phyloP scores from a whole-genome alignment of 148 eudicot species.

The Dysphania ambrosioides region DNA sequence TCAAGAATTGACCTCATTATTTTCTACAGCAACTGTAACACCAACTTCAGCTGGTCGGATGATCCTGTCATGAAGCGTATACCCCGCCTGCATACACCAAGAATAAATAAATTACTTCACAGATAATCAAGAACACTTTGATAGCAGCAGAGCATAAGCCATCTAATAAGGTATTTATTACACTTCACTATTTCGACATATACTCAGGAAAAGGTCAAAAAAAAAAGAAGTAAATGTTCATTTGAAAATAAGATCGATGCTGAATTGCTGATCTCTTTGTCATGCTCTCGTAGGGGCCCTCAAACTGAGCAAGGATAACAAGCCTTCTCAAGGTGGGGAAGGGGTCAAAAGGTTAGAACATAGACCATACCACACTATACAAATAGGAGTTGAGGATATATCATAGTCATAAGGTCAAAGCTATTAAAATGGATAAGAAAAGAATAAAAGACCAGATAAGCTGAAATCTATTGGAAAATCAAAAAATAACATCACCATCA shows the following conservation, averaged over 20 bases:
- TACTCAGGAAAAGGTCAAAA: neutral
- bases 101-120: neutral
- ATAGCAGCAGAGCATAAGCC: neutral
- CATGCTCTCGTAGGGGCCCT: neutral
- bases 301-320: neutral
- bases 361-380: neutral
- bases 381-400: neutral
- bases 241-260: neutral
- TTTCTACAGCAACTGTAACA: constrained; percentile 55
- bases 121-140: neutral
- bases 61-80: constrained; percentile 69
- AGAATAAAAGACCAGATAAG: neutral
- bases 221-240: neutral
- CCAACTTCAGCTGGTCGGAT: constrained; percentile 98
- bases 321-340: constrained; percentile 2
- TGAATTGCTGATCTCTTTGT: neutral
- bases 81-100: constrained; percentile 58
- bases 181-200: neutral
- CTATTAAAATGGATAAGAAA: neutral
- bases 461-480: neutral
- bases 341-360: too few relatives aligned
- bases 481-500: neutral
- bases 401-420: neutral
- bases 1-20: constrained; percentile 36
- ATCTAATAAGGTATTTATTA: neutral